Percentiles rank a stretch among this genome's conserved stretches.
Evolutionary conservation across 495 filamentous ascomycete genomes (phyloP).

Genomic region (Xylona heveae): DNA sequence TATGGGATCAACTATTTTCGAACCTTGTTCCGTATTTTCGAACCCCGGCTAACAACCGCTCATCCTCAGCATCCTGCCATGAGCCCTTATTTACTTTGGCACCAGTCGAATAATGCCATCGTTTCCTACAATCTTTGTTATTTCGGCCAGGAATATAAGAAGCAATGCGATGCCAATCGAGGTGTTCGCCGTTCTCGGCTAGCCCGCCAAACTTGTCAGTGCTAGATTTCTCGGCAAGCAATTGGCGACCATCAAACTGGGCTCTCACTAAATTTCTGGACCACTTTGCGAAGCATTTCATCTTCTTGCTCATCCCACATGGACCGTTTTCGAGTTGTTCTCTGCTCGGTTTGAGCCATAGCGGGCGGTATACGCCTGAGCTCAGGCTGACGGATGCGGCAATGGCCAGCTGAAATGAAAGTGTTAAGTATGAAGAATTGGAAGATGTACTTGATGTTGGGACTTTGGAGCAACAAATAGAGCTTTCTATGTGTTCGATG

Average conservation of each 20-base stretch:
- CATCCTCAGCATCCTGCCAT: conserved; percentile 20
- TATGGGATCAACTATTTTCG: no score
- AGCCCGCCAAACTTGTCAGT: background rate
- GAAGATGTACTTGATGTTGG: no score
- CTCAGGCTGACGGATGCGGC: no score
- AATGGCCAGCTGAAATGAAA: no score
- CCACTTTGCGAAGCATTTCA: conserved; percentile 12
- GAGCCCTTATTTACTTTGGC: conserved; percentile 21
- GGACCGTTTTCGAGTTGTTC: no score
- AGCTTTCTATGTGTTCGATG: no score
- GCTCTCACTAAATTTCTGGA: conserved; percentile 13
- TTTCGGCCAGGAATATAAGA: conserved; percentile 17
- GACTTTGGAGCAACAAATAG: no score
- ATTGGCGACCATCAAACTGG: background rate
- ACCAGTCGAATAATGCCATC: conserved; percentile 20
- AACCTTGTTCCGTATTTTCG: conserved; percentile 15
- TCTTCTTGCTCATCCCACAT: conserved; percentile 15
- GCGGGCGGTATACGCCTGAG: no score
- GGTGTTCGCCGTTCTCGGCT: conserved; percentile 5
- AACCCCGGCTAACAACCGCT: conserved; percentile 14
- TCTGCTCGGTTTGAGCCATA: no score
- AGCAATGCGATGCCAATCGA: conserved; percentile 17
- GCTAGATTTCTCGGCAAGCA: background rate
- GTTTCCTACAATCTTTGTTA: conserved; percentile 22
- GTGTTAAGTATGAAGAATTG: no score